Conservation (phyloP, 306 rosid species). For the Fragaria nilgerrensis region DNA sequence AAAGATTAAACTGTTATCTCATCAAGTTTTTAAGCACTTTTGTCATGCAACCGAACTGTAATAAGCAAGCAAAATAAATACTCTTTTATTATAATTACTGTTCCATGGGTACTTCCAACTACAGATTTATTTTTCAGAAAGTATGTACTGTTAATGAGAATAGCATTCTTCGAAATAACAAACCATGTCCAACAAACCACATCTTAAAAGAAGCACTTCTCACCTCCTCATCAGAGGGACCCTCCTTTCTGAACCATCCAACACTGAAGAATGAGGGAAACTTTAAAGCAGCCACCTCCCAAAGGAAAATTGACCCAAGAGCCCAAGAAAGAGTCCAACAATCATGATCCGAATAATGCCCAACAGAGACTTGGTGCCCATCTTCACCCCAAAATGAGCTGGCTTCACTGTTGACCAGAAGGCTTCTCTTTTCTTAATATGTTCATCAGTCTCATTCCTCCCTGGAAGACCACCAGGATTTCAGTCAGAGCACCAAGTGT, state of each 20-base stretch:
- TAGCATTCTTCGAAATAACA: constrained; percentile 49
- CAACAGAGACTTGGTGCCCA: constrained; percentile 60
- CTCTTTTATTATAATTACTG: neutral
- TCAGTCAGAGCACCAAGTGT: constrained; percentile 64
- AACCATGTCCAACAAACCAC: constrained; percentile 88
- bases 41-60: neutral
- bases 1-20: constrained; percentile 12
- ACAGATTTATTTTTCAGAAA: neutral
- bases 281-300: constrained; percentile 83
- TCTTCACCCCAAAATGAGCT: constrained; percentile 72
- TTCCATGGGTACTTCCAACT: constrained; percentile 8
- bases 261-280: constrained; percentile 77
- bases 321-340: constrained; percentile 51
- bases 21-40: neutral
- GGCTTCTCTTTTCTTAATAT: constrained; percentile 44
- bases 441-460: constrained; percentile 50
- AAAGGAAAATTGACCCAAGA: constrained; percentile 46
- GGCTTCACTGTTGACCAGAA: constrained; percentile 79
- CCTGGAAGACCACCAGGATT: constrained; percentile 69
- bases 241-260: constrained; percentile 69
- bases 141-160: constrained; percentile 32
- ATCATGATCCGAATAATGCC: constrained; percentile 37
- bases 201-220: constrained; percentile 75
- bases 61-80: constrained; percentile 3
- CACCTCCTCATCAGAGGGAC: constrained; percentile 77